phyloP scores from a whole-genome alignment of 2,329 filamentous ascomycete species.

The Nemania serpens region DNA sequence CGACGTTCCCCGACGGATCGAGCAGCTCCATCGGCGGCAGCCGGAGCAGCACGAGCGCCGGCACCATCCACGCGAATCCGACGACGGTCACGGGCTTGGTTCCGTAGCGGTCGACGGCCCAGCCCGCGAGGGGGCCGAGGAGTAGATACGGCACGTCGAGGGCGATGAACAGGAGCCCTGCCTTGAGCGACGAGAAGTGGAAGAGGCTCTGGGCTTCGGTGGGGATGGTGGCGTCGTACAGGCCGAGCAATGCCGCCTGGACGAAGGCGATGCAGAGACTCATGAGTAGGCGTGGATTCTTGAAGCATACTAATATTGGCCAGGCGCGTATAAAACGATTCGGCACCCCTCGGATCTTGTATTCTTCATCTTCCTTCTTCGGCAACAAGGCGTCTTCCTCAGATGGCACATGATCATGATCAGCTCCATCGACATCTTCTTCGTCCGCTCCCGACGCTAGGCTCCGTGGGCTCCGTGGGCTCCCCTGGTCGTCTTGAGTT shows the following conservation, averaged over 20 bases:
- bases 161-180: slow-evolving; percentile 46
- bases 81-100: slow-evolving; percentile 40
- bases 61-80: slow-evolving; percentile 58
- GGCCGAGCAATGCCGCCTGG: slow-evolving; percentile 47
- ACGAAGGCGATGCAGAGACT: slow-evolving; percentile 48
- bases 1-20: slow-evolving; percentile 24
- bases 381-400: slow-evolving; percentile 48
- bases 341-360: slow-evolving; percentile 49
- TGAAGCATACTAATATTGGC: slow-evolving; percentile 53
- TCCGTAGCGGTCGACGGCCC: slow-evolving; percentile 45
- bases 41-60: slow-evolving; percentile 64
- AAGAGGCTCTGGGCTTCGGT: slow-evolving; percentile 45
- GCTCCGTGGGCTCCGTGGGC: slow-evolving; percentile 26
- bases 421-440: slow-evolving; percentile 22
- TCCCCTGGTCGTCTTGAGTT: slow-evolving; percentile 31
- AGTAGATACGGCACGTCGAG: slow-evolving; percentile 44
- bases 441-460: too few species aligned
- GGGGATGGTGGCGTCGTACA: slow-evolving; percentile 47
- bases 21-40: slow-evolving; percentile 54
- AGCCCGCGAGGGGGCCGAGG: slow-evolving; percentile 43
- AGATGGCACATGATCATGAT: slow-evolving; percentile 34
- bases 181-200: slow-evolving; percentile 42
- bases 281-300: slow-evolving; percentile 46
- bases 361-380: slow-evolving; percentile 43
- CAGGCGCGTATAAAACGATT: slow-evolving; percentile 46